These are phyloP conservation scores for Venustampulla echinocandica DNA, from an alignment of 495 filamentous ascomycete genomes.

Conservation along the genomic window DNA sequence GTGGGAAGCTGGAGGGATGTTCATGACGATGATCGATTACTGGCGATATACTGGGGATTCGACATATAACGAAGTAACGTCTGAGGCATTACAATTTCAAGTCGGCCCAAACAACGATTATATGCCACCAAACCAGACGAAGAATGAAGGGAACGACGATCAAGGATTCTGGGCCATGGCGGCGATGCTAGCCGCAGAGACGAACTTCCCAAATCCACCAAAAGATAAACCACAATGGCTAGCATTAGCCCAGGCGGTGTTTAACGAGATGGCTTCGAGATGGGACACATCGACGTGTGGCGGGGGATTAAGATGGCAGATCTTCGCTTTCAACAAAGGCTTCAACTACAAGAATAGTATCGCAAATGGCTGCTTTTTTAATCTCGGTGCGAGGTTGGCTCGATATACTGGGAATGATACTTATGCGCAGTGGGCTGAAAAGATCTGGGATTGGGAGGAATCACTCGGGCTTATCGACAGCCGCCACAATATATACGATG, in stretches of 20 bases:
- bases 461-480: conserved; percentile 40
- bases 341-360: conserved; percentile 69
- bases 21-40: conserved; percentile 61
- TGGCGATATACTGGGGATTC: conserved; percentile 57
- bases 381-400: conserved; percentile 61
- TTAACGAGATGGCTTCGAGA: conserved; percentile 60
- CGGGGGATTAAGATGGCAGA: conserved; percentile 77
- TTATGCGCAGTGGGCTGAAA: conserved; percentile 62
- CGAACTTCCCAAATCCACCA: conserved; percentile 52
- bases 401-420: conserved; percentile 62
- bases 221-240: conserved; percentile 60
- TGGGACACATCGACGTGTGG: conserved; percentile 60
- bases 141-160: conserved; percentile 58
- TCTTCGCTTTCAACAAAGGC: conserved; percentile 63
- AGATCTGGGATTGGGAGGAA: conserved; percentile 58
- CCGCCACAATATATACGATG: conserved; percentile 51
- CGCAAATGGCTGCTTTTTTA: conserved; percentile 74
- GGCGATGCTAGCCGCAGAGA: conserved; percentile 58
- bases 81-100: conserved; percentile 49
- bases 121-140: conserved; percentile 54
- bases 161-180: conserved; percentile 62
- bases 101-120: conserved; percentile 48
- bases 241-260: conserved; percentile 71
- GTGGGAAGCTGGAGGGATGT: conserved; percentile 76
- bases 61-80: conserved; percentile 49